Base-by-base conservation (phyloP, 768 basidiomycete species). In the Nidularia sp. region DNA sequence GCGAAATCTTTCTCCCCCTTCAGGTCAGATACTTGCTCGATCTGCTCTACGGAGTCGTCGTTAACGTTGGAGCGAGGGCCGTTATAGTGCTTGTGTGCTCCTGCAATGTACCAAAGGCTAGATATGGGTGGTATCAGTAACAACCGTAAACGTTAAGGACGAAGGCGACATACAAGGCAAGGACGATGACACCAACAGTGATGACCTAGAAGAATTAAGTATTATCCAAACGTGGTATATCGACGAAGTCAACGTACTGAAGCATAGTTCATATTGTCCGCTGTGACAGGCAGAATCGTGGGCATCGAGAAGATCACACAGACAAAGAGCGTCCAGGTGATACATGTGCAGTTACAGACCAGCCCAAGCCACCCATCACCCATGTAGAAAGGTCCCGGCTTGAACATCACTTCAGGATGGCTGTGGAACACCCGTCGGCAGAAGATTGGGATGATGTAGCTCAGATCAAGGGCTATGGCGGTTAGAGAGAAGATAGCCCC, bases 331-430 rank as follows among this genome's bases (percentile, higher is more conserved):
- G 85, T 85, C 86, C 86, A 89, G 9, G 61, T 47, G 47, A 89
- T 85, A 65, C 87, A 89, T n/a, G 71, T 72, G 31, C 74, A 55
- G 59, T 92, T 90, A 52, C 77, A 78, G 3, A 73, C 62, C 72
- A 77, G 77, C 0, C 88, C 88, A 12, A 89, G 63, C 41, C 74
- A 54, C 0, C 88, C 88, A 50, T 79, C 69, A 32, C 90, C 86
- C 82, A 93, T 84, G 70, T 86, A 92, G 71, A 93, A 92, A 5
- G 91, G 90, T 8, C 91, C 91, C 3, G 91, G 91, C 54, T 80
- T 84, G 76, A 93, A 93, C 60, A 78, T 74, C 35, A 93, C 90
- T 46, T 93, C 90, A 0, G 88, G 87, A 61, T 93, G 90, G 50
- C 83, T 75, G 56, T 76, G 70, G 66, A 77, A 90, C 31, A 84